Evolutionary conservation across 192 early-diverging fungal genomes (phyloP).

Genomic region (Mortierella antarctica): DNA sequence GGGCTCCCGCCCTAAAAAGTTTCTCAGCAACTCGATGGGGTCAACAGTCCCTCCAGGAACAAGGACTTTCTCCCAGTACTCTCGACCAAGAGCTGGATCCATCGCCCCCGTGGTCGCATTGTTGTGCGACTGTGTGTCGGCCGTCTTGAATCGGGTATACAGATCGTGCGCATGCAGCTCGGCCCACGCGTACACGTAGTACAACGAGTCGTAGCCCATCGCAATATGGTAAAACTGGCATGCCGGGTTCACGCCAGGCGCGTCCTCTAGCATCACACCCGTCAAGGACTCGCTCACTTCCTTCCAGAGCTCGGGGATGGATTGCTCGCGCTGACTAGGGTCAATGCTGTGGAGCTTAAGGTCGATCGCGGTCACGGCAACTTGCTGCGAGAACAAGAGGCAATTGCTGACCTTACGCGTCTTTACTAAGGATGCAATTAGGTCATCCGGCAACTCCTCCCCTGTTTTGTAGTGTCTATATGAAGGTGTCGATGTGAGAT

Average conservation of each 20-base stretch:
- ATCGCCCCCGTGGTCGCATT: constrained; percentile 63
- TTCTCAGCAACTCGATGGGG: constrained; percentile 73
- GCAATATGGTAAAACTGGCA: constrained; percentile 50
- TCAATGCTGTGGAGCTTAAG: constrained; percentile 77
- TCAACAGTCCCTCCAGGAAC: constrained; percentile 78
- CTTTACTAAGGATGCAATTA: constrained; percentile 75
- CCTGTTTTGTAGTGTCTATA: constrained; percentile 78
- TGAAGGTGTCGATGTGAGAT: neutral
- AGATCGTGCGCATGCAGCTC: constrained; percentile 87
- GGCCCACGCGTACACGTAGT: constrained; percentile 85
- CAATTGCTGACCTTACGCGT: constrained; percentile 83
- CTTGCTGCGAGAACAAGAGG: constrained; percentile 77
- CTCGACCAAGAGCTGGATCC: constrained; percentile 68
- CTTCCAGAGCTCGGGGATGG: constrained; percentile 56
- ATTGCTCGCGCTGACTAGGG: constrained; percentile 36
- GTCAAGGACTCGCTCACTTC: constrained; percentile 55
- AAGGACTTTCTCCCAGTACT: constrained; percentile 82
- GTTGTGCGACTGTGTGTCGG: constrained; percentile 60
- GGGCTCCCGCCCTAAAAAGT: constrained; percentile 87
- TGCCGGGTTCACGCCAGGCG: constrained; percentile 16
- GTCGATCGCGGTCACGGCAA: constrained; percentile 84
- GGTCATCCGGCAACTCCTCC: constrained; percentile 74
- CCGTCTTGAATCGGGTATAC: constrained; percentile 61
- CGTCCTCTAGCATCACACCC: constrained; percentile 25
- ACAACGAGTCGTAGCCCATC: constrained; percentile 56